Conservation (phyloP, 2,329 filamentous ascomycete genomes). For the Triangularia verruculosa region DNA sequence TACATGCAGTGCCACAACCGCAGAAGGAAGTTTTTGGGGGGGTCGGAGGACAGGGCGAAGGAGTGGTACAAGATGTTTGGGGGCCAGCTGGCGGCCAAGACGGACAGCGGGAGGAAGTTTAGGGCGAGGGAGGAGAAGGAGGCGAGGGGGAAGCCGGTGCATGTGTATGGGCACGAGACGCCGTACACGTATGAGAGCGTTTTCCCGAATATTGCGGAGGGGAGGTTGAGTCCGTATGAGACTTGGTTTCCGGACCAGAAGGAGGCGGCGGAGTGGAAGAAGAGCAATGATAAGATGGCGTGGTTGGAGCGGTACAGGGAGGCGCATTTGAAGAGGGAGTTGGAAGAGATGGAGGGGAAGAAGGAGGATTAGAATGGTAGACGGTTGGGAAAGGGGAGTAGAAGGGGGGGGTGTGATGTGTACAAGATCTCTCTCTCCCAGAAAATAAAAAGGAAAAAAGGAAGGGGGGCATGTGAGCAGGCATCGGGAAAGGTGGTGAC, state of each 20-base stretch:
- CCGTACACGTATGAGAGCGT: constrained; percentile 35
- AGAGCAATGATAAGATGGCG: background rate
- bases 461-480: background rate
- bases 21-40: constrained; percentile 38
- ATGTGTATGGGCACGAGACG: constrained; percentile 45
- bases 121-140: constrained; percentile 53
- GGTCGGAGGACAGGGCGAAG: constrained; percentile 40
- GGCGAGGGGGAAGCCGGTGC: constrained; percentile 45
- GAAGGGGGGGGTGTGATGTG: background rate
- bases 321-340: background rate
- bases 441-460: background rate
- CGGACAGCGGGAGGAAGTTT: constrained; percentile 55
- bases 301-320: background rate
- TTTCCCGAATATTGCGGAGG: constrained; percentile 29
- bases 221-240: constrained; percentile 6
- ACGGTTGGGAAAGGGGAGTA: background rate
- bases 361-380: background rate
- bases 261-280: background rate
- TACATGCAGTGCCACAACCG: constrained; percentile 41
- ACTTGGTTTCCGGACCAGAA: background rate
- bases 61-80: constrained; percentile 46
- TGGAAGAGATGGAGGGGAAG: background rate
- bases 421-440: background rate
- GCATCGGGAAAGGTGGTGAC: background rate
- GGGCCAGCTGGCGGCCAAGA: constrained; percentile 41